Percentiles rank a stretch among this genome's conserved stretches.
phyloP scores from a whole-genome alignment of 208 protist species.

The Crithidia acanthocephali region DNA sequence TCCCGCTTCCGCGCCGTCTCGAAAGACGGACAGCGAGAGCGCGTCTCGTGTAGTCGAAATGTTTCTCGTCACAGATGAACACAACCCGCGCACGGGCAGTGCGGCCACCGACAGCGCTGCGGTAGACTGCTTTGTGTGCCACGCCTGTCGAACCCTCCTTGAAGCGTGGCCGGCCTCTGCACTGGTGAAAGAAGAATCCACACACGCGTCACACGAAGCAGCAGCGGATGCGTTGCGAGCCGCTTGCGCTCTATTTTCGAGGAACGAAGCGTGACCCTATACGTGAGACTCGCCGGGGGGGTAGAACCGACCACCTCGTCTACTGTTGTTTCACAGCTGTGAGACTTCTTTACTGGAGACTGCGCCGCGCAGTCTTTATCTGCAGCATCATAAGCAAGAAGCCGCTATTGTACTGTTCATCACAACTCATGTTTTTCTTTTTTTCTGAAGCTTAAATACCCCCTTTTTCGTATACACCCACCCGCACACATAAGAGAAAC shows the following conservation, averaged over 20 bases:
- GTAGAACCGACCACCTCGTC: too few relatives aligned
- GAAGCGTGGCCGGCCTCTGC: slow-evolving; percentile 21
- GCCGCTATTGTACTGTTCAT: too few relatives aligned
- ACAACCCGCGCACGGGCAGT: neutral
- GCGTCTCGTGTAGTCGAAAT: neutral
- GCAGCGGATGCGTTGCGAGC: neutral
- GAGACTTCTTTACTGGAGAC: too few relatives aligned
- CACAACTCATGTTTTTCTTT: too few relatives aligned
- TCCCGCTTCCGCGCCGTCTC: slow-evolving; percentile 5
- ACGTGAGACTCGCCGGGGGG: too few relatives aligned
- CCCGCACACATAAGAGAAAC: too few relatives aligned
- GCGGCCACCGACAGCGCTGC: neutral
- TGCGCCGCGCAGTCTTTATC: too few relatives aligned
- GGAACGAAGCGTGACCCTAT: too few relatives aligned
- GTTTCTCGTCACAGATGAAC: neutral
- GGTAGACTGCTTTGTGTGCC: slow-evolving; percentile 20
- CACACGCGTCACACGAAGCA: neutral
- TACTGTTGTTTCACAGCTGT: too few relatives aligned
- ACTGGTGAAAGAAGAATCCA: neutral
- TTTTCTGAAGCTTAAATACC: too few relatives aligned
- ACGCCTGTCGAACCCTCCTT: slow-evolving; percentile 27
- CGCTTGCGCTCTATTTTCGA: neutral
- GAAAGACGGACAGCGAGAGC: neutral
- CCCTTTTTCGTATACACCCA: too few relatives aligned
- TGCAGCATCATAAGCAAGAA: too few relatives aligned